Base-by-base conservation (phyloP, 345 rosid species). In the Triadica sebifera region DNA sequence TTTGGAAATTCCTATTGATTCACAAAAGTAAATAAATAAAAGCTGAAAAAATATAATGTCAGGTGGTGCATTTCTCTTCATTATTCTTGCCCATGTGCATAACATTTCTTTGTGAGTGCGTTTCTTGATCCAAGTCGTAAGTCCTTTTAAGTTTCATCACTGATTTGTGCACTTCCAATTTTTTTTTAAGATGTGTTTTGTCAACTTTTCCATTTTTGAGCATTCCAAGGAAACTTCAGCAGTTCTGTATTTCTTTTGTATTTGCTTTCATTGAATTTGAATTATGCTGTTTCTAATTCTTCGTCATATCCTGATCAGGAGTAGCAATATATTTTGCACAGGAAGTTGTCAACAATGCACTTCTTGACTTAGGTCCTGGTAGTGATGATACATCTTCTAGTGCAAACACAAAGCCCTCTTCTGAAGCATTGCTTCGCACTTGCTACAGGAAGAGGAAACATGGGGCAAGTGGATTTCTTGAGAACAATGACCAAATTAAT, bases 371-470 rank as follows among this genome's bases (percentile, higher is more conserved):
- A 72, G 84, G 74, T 71, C 79, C 72, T 4, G 62, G 12, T 41
- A 63, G 25, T 71, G 78, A 74, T 69, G 87, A 81, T 50, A 69
- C 70, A n/a, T 69, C 79, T 37, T 77, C 83, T 58, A 64, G 37
- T 82, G 65, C 77, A 77, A 85, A 67, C 51, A 76, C 58, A 0
- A 82, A 67, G 50, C 70, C 81, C 52, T 74, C 82, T 75, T 75
- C 79, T 2, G 70, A 76, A 52, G 74, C 76, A 75, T 47, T 72
- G 19, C 67, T 47, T 66, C 83, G 83, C 73, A 77, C 83, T 39
- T 47, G 77, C 81, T 60, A 72, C 46, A 88, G 86, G 75, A 94
- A 94, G 83, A 90, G 97, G 70, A 93, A 93, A 75, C 90, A 74
- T 60, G 76, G 80, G 61, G 76, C 72, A 5, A 63, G 74, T 57